These are phyloP conservation scores for Gilbertella persicaria DNA, from an alignment of 371 early-diverging fungal genomes.

Conservation along the genomic window DNA sequence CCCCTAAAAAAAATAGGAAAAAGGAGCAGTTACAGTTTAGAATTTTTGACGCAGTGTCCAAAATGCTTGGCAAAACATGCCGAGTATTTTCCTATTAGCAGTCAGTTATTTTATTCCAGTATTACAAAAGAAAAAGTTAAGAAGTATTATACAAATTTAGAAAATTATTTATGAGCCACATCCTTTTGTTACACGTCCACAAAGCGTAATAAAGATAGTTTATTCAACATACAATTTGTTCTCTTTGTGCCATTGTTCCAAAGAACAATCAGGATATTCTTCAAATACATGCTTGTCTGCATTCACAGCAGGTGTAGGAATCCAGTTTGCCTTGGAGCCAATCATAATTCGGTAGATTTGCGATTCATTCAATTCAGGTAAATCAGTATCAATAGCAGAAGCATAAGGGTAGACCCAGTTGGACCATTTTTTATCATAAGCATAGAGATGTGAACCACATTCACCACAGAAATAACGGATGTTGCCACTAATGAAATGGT, in stretches of 20 bases:
- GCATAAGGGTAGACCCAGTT: constrained; percentile 46
- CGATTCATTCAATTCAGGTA: constrained; percentile 17
- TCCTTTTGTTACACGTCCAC: too few relatives aligned
- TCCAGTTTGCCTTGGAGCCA: constrained; percentile 45
- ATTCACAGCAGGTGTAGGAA: constrained; percentile 14
- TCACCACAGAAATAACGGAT: constrained; percentile 48
- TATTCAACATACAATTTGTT: constrained; percentile 9
- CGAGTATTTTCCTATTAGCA: too few relatives aligned
- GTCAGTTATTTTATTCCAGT: too few relatives aligned
- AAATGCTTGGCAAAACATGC: too few relatives aligned
- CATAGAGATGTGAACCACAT: constrained; percentile 47
- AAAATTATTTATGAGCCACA: too few relatives aligned
- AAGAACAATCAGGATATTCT: constrained; percentile 41
- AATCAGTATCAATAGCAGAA: constrained; percentile 47
- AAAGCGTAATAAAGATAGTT: too few relatives aligned
- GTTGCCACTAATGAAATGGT: constrained; percentile 33
- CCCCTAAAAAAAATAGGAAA: too few relatives aligned
- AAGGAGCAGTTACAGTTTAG: too few relatives aligned
- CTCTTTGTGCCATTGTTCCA: constrained; percentile 50
- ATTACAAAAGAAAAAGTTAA: too few relatives aligned
- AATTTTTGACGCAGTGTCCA: too few relatives aligned
- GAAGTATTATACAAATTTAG: too few relatives aligned
- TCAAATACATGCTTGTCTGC: constrained; percentile 23
- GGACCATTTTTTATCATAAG: constrained; percentile 31
- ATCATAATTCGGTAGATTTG: constrained; percentile 39